These are phyloP conservation scores for Solanum verrucosum DNA, from an alignment of 257 asterid species.

Conservation along the genomic window DNA sequence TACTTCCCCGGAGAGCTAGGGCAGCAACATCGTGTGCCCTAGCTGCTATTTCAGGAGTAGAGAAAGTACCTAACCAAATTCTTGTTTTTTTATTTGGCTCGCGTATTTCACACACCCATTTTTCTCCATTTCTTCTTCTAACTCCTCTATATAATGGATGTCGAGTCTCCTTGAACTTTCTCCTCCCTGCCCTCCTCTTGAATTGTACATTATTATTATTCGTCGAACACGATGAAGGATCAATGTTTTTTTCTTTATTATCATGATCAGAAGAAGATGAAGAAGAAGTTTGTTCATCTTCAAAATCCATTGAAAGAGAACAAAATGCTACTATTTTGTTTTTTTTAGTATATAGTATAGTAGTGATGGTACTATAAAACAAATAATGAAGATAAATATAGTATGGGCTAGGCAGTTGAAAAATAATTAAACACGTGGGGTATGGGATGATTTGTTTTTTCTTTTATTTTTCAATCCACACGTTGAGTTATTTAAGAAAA, in stretches of 20 bases:
- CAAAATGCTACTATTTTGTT: background rate
- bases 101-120: constrained; percentile 63
- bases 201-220: background rate
- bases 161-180: constrained; percentile 53
- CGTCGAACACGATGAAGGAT: background rate
- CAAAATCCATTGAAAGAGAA: background rate
- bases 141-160: constrained; percentile 61
- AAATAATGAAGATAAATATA: background rate
- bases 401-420: background rate
- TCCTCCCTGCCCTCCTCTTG: constrained; percentile 48
- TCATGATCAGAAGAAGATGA: background rate
- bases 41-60: constrained; percentile 44
- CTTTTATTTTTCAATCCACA: background rate
- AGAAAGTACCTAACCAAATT: constrained; percentile 40
- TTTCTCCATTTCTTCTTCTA: constrained; percentile 26
- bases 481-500: background rate
- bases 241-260: background rate
- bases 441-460: background rate
- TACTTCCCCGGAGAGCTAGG: constrained; percentile 29
- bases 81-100: constrained; percentile 28
- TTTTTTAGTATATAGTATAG: background rate
- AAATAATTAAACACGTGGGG: background rate
- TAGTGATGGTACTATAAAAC: background rate
- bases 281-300: background rate
- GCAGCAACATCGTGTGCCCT: constrained; percentile 47